A percentile compares a stretch with the other conserved stretches of the same genome.
Conservation (phyloP, 2,329 filamentous ascomycete species). For the Talaromyces pinophilus region DNA sequence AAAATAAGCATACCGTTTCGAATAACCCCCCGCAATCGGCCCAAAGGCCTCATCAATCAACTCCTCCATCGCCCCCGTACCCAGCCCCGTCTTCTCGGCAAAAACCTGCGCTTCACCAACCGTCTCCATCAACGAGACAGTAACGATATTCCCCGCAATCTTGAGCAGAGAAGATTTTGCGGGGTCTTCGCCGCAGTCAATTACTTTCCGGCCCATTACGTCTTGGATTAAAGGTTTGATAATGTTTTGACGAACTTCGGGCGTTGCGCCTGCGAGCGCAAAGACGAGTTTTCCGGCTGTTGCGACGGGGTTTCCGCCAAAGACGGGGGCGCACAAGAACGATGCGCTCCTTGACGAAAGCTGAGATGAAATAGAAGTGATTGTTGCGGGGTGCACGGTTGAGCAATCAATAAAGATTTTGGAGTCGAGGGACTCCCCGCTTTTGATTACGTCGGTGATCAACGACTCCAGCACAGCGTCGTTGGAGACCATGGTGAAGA, state of each 20-base stretch:
- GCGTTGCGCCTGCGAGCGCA: conserved; percentile 43
- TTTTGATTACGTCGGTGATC: conserved; percentile 31
- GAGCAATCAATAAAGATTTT: conserved; percentile 87
- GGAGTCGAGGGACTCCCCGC: conserved; percentile 52
- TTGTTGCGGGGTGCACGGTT: conserved; percentile 77
- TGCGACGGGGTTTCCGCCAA: conserved; percentile 48
- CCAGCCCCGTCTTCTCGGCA: conserved; percentile 49
- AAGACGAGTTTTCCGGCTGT: conserved; percentile 50
- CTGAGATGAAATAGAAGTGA: conserved; percentile 35
- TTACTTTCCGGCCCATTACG: conserved; percentile 47
- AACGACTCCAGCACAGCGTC: conserved; percentile 42
- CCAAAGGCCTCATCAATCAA: conserved; percentile 49
- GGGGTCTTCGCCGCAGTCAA: conserved; percentile 49
- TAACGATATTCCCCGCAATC: conserved; percentile 50
- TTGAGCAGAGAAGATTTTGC: conserved; percentile 47
- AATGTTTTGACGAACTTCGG: conserved; percentile 31
- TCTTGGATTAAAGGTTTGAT: conserved; percentile 47
- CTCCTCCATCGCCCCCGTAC: conserved; percentile 44
- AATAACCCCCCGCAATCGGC: conserved; percentile 46
- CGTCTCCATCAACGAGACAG: conserved; percentile 49
- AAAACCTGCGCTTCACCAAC: conserved; percentile 51
- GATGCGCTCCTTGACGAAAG: conserved; percentile 39
- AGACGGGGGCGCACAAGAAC: conserved; percentile 47
- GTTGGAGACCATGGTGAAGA: conserved; percentile 47
- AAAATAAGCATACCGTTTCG: conserved; percentile 36